phyloP scores from a whole-genome alignment of 345 rosid genomes.

The Arabidopsis arenosa region DNA sequence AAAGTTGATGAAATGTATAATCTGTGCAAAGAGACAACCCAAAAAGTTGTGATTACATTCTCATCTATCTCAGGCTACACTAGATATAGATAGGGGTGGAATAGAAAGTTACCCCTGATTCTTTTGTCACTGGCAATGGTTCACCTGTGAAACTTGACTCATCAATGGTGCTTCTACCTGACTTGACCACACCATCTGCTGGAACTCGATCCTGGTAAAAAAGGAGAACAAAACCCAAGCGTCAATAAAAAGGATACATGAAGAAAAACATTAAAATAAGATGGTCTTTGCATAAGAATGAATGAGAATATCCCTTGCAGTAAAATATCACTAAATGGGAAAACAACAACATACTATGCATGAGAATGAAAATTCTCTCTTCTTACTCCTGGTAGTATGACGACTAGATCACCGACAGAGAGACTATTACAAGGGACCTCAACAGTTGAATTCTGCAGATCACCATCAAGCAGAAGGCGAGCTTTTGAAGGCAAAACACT shows the following conservation, averaged over 20 bases:
- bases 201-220: slow-evolving; percentile 86
- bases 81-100: slow-evolving; percentile 12
- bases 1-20: slow-evolving; percentile 2
- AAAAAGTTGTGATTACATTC: background rate
- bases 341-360: slow-evolving; percentile 30
- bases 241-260: slow-evolving; percentile 9
- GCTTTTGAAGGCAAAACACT: slow-evolving; percentile 90
- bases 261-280: slow-evolving; percentile 2
- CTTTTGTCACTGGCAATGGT: slow-evolving; percentile 92
- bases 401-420: slow-evolving; percentile 85
- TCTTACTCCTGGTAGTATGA: slow-evolving; percentile 94
- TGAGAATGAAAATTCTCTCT: slow-evolving; percentile 40
- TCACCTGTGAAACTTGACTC: slow-evolving; percentile 99
- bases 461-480: slow-evolving; percentile 77
- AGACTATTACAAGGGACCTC: slow-evolving; percentile 89
- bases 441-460: slow-evolving; percentile 56
- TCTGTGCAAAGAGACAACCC: slow-evolving; percentile 12
- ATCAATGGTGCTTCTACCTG: slow-evolving; percentile 91
- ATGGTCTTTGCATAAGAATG: slow-evolving; percentile 5
- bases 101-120: slow-evolving; percentile 73
- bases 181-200: slow-evolving; percentile 90
- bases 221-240: slow-evolving; percentile 24
- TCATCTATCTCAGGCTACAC: slow-evolving; percentile 21
- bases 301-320: background rate
- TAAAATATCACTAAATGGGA: slow-evolving; percentile 24